A percentile compares a stretch with the other conserved stretches of the same genome.
Evolutionary conservation across 805 yeast genomes (phyloP).

Genomic region (Sugiyamaella marilandica): DNA sequence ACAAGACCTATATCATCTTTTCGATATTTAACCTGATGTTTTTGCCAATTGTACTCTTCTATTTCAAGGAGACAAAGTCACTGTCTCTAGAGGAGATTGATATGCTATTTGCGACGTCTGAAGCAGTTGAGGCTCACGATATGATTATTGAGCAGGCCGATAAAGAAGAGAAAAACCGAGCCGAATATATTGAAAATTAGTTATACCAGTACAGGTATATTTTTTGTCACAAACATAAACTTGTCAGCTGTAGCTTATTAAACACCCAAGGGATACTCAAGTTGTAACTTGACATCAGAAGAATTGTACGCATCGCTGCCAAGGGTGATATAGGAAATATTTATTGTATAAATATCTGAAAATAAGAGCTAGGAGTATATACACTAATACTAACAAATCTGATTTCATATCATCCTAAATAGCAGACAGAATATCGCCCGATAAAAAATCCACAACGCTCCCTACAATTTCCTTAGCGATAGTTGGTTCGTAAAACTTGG

Average conservation of each 20-base stretch:
- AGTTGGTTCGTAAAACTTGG: neutral
- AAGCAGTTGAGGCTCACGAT: constrained; percentile 2
- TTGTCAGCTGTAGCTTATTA: too few species aligned
- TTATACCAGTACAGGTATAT: too few species aligned
- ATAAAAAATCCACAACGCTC: neutral
- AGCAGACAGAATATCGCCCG: too few species aligned
- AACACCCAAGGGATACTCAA: too few species aligned
- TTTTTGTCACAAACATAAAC: too few species aligned
- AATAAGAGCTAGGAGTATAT: neutral
- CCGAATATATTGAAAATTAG: neutral
- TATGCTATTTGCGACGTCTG: constrained; percentile 2
- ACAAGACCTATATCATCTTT: constrained; percentile 57
- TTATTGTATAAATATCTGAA: neutral
- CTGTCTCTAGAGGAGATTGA: constrained; percentile 46
- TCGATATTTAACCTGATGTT: constrained; percentile 47
- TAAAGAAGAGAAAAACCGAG: neutral
- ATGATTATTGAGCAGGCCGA: constrained; percentile 1
- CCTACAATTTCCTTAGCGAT: neutral
- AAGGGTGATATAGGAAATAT: neutral
- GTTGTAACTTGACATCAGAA: too few species aligned
- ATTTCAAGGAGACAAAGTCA: constrained; percentile 59
- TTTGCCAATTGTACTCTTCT: constrained; percentile 38
- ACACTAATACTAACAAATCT: neutral
- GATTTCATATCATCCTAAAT: neutral
- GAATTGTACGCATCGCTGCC: too few species aligned